Percentiles rank a stretch among this genome's conserved stretches.
Evolutionary conservation across 805 yeast species (phyloP).

Genomic region (Maudiozyma barnettii): DNA sequence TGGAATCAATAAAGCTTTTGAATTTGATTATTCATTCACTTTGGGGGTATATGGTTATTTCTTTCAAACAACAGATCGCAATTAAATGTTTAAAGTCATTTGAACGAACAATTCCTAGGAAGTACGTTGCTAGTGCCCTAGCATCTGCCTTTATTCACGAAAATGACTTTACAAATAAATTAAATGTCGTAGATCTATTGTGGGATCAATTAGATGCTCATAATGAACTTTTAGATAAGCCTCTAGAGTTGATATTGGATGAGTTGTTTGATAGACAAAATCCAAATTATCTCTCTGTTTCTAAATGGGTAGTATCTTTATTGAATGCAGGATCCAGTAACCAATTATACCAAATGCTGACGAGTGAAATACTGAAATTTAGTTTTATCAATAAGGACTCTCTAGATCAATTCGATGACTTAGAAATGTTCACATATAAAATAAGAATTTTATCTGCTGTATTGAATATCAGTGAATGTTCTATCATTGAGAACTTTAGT

Average conservation of each 20-base stretch:
- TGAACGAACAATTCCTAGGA: slow-evolving; percentile 41
- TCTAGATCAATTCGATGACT: slow-evolving; percentile 45
- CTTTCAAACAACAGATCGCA: slow-evolving; percentile 57
- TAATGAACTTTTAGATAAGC: slow-evolving; percentile 38
- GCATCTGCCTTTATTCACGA: slow-evolving; percentile 43
- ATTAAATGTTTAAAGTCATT: slow-evolving; percentile 56
- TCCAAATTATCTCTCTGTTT: slow-evolving; percentile 35
- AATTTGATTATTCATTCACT: slow-evolving; percentile 32
- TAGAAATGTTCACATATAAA: slow-evolving; percentile 53
- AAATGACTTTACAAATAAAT: slow-evolving; percentile 31
- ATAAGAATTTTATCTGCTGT: slow-evolving; percentile 45
- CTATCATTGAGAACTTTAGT: slow-evolving; percentile 40
- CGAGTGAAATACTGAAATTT: slow-evolving; percentile 43
- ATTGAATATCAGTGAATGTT: slow-evolving; percentile 36
- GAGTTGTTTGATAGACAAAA: slow-evolving; percentile 39
- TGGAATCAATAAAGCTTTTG: slow-evolving; percentile 17
- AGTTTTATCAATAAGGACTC: slow-evolving; percentile 26
- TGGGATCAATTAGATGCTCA: slow-evolving; percentile 61
- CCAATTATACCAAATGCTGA: slow-evolving; percentile 49
- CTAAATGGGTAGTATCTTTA: slow-evolving; percentile 40
- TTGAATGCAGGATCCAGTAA: slow-evolving; percentile 47
- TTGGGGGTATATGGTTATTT: slow-evolving; percentile 46
- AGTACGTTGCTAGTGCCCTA: slow-evolving; percentile 65
- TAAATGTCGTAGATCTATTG: slow-evolving; percentile 50
- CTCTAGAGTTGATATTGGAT: slow-evolving; percentile 61